phyloP scores from a whole-genome alignment of 106 monocot species.

The Platanthera guangdongensis region DNA sequence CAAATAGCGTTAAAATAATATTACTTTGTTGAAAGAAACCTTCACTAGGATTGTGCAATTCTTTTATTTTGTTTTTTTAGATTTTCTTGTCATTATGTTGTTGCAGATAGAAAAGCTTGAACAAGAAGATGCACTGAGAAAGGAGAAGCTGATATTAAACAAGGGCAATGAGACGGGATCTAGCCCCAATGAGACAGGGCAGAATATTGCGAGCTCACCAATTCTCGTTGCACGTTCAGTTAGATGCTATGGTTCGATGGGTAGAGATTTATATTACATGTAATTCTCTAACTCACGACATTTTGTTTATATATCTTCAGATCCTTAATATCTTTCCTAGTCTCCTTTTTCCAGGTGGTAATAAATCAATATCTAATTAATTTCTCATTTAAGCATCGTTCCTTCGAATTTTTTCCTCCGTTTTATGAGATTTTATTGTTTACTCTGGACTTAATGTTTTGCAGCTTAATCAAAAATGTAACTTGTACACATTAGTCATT shows the following conservation, averaged over 20 bases:
- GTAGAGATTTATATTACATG: conserved; percentile 63
- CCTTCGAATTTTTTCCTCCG: too few relatives aligned
- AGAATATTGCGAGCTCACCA: conserved; percentile 31
- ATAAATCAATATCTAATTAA: background rate
- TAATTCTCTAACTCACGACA: conserved; percentile 18
- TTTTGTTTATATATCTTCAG: too few relatives aligned
- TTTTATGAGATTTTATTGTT: too few relatives aligned
- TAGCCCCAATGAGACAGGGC: conserved; percentile 4
- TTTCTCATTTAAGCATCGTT: too few relatives aligned
- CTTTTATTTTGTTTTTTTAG: background rate
- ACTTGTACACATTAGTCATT: background rate
- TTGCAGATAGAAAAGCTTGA: conserved; percentile 14
- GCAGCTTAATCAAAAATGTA: too few relatives aligned
- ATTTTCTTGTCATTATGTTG: background rate
- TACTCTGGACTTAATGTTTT: too few relatives aligned
- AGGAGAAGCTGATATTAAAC: conserved; percentile 10
- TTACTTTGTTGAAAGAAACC: too few relatives aligned
- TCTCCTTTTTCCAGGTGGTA: background rate
- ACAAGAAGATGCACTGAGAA: conserved; percentile 14
- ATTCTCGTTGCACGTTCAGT: conserved; percentile 38
- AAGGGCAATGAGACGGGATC: conserved; percentile 6
- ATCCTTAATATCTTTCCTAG: background rate
- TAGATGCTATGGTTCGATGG: conserved; percentile 15
- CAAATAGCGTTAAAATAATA: background rate
- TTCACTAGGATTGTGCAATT: background rate